phyloP scores from a whole-genome alignment of 2,329 filamentous ascomycete species.

The Anisogramma anomala region DNA sequence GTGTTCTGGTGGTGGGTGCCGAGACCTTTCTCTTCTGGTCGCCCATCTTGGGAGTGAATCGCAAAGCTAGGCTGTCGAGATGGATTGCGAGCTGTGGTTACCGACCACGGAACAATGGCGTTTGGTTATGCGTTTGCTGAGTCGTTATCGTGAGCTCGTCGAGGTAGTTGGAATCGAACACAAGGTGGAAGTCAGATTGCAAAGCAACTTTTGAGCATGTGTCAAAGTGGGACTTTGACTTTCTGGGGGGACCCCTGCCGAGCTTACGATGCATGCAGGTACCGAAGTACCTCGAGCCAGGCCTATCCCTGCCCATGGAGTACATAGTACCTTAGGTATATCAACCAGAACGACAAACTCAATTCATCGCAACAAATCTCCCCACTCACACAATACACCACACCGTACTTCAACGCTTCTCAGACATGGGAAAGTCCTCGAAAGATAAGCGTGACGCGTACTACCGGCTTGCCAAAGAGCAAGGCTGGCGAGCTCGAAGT shows the following conservation, averaged over 20 bases:
- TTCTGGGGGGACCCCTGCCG: no score
- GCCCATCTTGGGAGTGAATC: conserved; percentile 1
- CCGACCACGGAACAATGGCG: no score
- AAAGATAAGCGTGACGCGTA: conserved; percentile 99
- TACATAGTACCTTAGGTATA: no score
- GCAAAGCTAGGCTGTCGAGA: no score
- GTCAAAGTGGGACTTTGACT: no score
- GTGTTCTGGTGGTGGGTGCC: neutral
- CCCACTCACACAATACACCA: neutral
- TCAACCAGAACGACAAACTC: neutral
- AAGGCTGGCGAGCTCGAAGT: conserved; percentile 92
- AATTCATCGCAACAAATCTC: neutral
- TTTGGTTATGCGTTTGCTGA: no score
- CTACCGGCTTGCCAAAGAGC: conserved; percentile 94
- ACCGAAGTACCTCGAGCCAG: neutral
- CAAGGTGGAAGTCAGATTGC: no score
- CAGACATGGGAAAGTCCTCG: conserved; percentile 80
- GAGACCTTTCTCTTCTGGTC: conserved; percentile 19
- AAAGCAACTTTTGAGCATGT: no score
- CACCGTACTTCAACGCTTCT: neutral
- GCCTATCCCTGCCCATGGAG: conserved; percentile 5
- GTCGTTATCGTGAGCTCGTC: no score
- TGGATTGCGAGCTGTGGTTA: no score
- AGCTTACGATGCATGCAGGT: neutral
- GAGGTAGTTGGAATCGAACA: no score